Evolutionary conservation across 192 early-diverging fungal genomes (phyloP).

Genomic region (Coemansia sp.): DNA sequence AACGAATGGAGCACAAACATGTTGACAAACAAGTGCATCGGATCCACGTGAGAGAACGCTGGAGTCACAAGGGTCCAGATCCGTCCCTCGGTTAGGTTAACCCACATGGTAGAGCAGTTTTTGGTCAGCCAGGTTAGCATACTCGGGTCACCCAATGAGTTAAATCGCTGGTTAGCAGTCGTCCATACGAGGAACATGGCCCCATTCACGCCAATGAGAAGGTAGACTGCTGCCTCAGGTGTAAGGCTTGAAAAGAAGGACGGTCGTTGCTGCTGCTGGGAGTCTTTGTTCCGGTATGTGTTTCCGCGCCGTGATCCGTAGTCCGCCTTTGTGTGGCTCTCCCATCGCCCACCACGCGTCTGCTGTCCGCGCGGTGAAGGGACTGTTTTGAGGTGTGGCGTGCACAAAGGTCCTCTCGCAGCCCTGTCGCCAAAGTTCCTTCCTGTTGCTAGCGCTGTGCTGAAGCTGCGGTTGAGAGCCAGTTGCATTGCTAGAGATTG

Average conservation of each 20-base stretch:
- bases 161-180: conserved; percentile 7
- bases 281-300: conserved; percentile 24
- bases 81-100: conserved; percentile 31
- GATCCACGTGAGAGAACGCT: conserved; percentile 51
- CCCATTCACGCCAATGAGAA: conserved; percentile 42
- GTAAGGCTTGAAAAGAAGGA: conserved; percentile 14
- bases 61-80: conserved; percentile 53
- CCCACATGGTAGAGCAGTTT: conserved; percentile 39
- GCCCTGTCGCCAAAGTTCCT: neutral
- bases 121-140: conserved; percentile 28
- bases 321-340: conserved; percentile 45
- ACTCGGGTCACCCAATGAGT: conserved; percentile 16
- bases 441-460: neutral
- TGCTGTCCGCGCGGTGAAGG: conserved; percentile 31
- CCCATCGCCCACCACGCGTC: conserved; percentile 42
- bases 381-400: neutral
- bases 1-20: conserved; percentile 55
- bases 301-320: conserved; percentile 41
- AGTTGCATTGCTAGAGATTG: neutral
- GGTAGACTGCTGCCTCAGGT: conserved; percentile 30
- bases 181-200: conserved; percentile 43
- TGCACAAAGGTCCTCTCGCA: neutral
- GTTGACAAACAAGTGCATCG: conserved; percentile 45
- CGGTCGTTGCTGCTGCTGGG: neutral
- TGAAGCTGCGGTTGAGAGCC: neutral